Base-by-base conservation (phyloP, 257 asterid genomes). In the Verbena officinalis region DNA sequence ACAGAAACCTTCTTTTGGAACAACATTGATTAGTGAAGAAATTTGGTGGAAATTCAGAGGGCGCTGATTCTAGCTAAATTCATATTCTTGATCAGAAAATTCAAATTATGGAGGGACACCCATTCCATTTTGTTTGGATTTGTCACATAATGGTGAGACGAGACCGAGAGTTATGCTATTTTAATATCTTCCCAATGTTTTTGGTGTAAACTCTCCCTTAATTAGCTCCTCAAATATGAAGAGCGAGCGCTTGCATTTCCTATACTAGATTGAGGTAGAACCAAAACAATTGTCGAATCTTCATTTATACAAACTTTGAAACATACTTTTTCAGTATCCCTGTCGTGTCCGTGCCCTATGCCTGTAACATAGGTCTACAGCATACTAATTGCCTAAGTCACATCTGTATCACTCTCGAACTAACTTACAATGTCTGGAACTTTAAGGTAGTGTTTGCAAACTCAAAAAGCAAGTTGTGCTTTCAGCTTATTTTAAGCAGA, bases 341-440 rank as follows among this genome's bases (percentile, higher is more conserved):
- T n/a, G n/a, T n/a, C n/a, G n/a, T n/a, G n/a, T n/a, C n/a, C n/a
- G n/a, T n/a, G n/a, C n/a, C n/a, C n/a, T n/a, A n/a, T n/a, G n/a
- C n/a, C n/a, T n/a, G n/a, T n/a, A n/a, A n/a, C n/a, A n/a, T n/a
- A n/a, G n/a, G n/a, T n/a, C n/a, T n/a, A n/a, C 50, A 51, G 36
- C 57, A 23, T 51, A 61, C 74, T 31, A 64, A 56, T 54, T 64
- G 49, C 56, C 49, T 34, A 64, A 67, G 55, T 12, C 27, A 23
- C 68, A 67, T 42, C 51, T 64, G 27, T 14, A 24, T 33, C 21
- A 49, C 49, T 30, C 61, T 60, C 34, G 15, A 16, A 55, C 43
- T 66, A 50, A 42, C 14, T 52, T 52, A 68, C 61, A 57, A 17
- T 23, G 31, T 42, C 57, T 39, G 33, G 48, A 68, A 38, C 12